These are phyloP conservation scores for Cryptococcus sp. DNA, from an alignment of 1,284 basidiomycete species.

Conservation along the genomic window DNA sequence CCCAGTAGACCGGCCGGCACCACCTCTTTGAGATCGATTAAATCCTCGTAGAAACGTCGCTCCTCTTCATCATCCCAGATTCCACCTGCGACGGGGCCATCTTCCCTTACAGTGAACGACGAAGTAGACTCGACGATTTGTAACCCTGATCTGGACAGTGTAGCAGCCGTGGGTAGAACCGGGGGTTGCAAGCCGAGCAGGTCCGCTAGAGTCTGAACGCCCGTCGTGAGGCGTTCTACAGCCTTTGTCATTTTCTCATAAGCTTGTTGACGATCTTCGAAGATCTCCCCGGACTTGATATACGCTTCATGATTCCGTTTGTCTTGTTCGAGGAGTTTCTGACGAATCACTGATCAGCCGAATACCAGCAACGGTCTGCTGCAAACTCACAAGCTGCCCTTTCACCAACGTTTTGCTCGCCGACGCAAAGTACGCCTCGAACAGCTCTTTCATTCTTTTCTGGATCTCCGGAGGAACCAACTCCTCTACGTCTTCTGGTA, in stretches of 20 bases:
- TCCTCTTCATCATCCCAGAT: conserved; percentile 99
- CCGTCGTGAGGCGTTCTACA: conserved; percentile 85
- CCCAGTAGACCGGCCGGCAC: conserved; percentile 86
- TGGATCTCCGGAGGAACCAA: conserved; percentile 79
- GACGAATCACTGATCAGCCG: conserved; percentile 6
- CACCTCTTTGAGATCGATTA: conserved; percentile 86
- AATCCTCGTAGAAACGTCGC: conserved; percentile 88
- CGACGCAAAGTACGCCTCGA: conserved; percentile 88
- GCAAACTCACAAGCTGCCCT: conserved; percentile 74
- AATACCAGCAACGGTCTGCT: not conserved
- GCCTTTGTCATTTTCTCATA: conserved; percentile 97
- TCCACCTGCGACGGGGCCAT: conserved; percentile 63
- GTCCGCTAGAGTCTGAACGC: conserved; percentile 87
- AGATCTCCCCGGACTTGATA: conserved; percentile 97
- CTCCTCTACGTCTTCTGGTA: conserved; percentile 62
- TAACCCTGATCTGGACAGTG: conserved; percentile 48
- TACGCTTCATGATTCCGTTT: conserved; percentile 96
- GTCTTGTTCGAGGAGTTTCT: conserved; percentile 96
- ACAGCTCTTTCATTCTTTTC: conserved; percentile 87
- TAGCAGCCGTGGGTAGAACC: conserved; percentile 70
- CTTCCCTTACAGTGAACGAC: conserved; percentile 59
- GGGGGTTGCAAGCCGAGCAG: conserved; percentile 80
- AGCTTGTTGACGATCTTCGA: conserved; percentile 96
- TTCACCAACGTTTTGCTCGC: conserved; percentile 87
- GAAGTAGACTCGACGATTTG: conserved; percentile 56